phyloP scores from a whole-genome alignment of 2,329 filamentous ascomycete species.

The Blumeria hordei region DNA sequence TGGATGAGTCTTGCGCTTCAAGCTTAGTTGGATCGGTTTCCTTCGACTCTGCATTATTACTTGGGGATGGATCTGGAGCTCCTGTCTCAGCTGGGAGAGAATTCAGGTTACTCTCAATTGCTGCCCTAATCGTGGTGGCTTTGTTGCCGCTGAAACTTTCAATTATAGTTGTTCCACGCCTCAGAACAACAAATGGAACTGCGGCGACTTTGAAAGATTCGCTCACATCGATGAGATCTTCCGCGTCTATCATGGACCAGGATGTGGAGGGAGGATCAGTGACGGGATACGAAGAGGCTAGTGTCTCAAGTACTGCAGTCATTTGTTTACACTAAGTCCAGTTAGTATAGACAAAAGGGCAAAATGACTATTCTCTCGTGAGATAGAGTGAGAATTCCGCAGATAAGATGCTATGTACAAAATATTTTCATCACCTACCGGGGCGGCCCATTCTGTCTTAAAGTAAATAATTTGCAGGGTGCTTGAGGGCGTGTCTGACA shows the following conservation, averaged over 20 bases:
- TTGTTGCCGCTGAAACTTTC: conserved; percentile 81
- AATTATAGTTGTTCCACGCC: conserved; percentile 49
- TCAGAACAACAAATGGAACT: conserved; percentile 73
- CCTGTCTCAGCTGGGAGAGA: not conserved
- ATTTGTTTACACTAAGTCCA: conserved; percentile 51
- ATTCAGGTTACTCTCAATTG: conserved; percentile 57
- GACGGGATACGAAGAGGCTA: conserved; percentile 65
- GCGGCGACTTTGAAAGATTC: conserved; percentile 87
- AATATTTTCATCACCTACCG: conserved; percentile 16
- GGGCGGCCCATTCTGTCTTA: conserved; percentile 88
- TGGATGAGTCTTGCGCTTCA: conserved; percentile 8
- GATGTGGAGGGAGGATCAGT: conserved; percentile 41
- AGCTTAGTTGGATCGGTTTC: conserved; percentile 20
- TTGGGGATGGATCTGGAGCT: not conserved
- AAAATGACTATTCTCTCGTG: no score
- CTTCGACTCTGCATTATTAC: conserved; percentile 7
- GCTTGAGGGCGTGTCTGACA: conserved; percentile 38
- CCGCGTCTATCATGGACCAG: conserved; percentile 83
- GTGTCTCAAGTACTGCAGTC: conserved; percentile 60
- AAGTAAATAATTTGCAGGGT: conserved; percentile 76
- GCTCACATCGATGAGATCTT: conserved; percentile 77
- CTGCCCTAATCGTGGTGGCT: conserved; percentile 58
- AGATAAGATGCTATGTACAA: not conserved
- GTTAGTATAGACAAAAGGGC: conserved; percentile 2
- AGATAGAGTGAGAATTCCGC: not conserved